Evolutionary conservation across 2,329 filamentous ascomycete species (phyloP).

Genomic region (Phaeomoniella chlamydospora): DNA sequence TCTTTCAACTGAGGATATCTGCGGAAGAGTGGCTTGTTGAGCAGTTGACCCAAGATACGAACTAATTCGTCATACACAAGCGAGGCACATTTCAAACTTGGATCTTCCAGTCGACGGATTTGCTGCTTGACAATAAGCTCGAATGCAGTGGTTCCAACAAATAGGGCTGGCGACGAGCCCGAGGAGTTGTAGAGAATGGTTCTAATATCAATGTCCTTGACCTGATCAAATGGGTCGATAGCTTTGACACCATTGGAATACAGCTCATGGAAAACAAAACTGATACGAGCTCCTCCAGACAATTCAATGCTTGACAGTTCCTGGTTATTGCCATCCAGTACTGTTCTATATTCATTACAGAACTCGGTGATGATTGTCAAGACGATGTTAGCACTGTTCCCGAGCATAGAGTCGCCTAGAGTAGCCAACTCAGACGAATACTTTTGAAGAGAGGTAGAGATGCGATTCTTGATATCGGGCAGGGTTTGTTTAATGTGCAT

Average conservation of each 20-base stretch:
- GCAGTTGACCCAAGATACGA: slow-evolving; percentile 78
- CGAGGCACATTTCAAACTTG: slow-evolving; percentile 92
- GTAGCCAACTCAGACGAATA: slow-evolving; percentile 69
- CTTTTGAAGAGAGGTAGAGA: slow-evolving; percentile 85
- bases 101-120: slow-evolving; percentile 91
- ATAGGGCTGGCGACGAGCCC: slow-evolving; percentile 90
- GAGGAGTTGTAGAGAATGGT: slow-evolving; percentile 98
- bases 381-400: slow-evolving; percentile 91
- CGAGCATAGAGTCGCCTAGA: slow-evolving; percentile 85
- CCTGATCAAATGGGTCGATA: slow-evolving; percentile 89
- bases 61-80: slow-evolving; percentile 96
- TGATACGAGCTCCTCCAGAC: slow-evolving; percentile 93
- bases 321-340: slow-evolving; percentile 90
- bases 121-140: slow-evolving; percentile 98
- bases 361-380: slow-evolving; percentile 99
- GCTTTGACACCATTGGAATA: slow-evolving; percentile 97
- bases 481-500: slow-evolving; percentile 99
- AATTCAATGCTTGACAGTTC: slow-evolving; percentile 89
- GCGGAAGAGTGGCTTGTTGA: slow-evolving; percentile 79
- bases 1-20: slow-evolving; percentile 92
- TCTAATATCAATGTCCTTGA: slow-evolving; percentile 95
- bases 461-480: slow-evolving; percentile 94
- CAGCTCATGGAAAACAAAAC: slow-evolving; percentile 97
- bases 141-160: slow-evolving; percentile 96
- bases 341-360: slow-evolving; percentile 90